phyloP scores from a whole-genome alignment of 805 yeast genomes.

The Tetrapisispora arboricola region DNA sequence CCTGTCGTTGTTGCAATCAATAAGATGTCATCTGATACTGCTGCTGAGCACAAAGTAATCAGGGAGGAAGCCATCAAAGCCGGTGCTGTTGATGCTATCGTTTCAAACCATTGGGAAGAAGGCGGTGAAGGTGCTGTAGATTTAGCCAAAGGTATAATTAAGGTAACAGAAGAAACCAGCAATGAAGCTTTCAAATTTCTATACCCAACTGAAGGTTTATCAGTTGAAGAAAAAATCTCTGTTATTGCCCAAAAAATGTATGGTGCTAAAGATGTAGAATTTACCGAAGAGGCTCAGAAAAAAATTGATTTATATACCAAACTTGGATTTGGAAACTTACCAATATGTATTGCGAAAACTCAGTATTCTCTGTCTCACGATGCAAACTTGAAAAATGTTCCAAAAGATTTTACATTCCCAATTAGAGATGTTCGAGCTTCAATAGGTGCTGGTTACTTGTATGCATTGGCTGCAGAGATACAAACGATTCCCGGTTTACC shows the following conservation, averaged over 20 bases:
- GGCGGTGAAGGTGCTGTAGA: constrained; percentile 78
- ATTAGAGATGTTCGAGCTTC: constrained; percentile 71
- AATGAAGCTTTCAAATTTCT: constrained; percentile 39
- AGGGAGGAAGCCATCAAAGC: constrained; percentile 59
- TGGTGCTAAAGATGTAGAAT: constrained; percentile 65
- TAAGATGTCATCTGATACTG: constrained; percentile 65
- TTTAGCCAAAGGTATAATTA: constrained; percentile 60
- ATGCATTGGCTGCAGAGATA: constrained; percentile 78
- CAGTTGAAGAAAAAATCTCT: constrained; percentile 57
- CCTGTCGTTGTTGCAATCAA: constrained; percentile 79
- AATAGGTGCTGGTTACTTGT: constrained; percentile 76
- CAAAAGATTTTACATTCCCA: constrained; percentile 70
- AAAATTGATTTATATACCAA: constrained; percentile 57
- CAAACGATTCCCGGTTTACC: constrained; percentile 83
- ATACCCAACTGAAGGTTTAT: constrained; percentile 45
- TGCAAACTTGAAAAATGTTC: constrained; percentile 74
- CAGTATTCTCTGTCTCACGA: constrained; percentile 80
- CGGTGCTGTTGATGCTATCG: constrained; percentile 72
- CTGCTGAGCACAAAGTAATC: constrained; percentile 57
- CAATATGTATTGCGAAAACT: constrained; percentile 79
- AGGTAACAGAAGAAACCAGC: constrained; percentile 42
- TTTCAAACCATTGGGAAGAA: constrained; percentile 78
- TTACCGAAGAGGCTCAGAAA: constrained; percentile 56
- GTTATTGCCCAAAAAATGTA: constrained; percentile 67
- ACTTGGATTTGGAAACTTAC: constrained; percentile 70